Base-by-base conservation (phyloP, 371 early-diverging fungal species). In the Mortierella sp. region DNA sequence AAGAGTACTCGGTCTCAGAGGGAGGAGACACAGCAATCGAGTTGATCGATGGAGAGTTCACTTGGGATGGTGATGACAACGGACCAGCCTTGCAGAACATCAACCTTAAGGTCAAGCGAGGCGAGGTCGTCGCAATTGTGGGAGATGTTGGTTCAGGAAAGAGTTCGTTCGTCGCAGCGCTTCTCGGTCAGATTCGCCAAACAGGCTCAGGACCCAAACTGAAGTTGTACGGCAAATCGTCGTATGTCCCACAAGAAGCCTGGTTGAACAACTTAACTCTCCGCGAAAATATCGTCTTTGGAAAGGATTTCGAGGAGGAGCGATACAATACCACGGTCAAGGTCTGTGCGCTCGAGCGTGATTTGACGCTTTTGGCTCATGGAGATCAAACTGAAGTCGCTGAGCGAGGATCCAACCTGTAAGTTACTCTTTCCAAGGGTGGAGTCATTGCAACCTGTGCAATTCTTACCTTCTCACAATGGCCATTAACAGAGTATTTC, bases 321-420 rank as follows among this genome's bases (percentile, higher is more conserved):
- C 84, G 89, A 11, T 93, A 93, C 77, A 84, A 88, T 44, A 84
- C 89, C 41, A 89, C 90, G 14, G 65, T 93, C 56, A 83, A 89
- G 5, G 88, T 88, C 44, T 92, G 92, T 65, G 93, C 92, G 35
- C 83, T 93, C 21, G 89, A 89, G 65, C 79, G 92, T 5, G 97
- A 97, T 78, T 81, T 97, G 65, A 89, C 91, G 29, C 90, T 90
- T n/a, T 80, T 96, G 35, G 82, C 87, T 16, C 82, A 91, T 27
- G 96, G 96, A 55, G 96, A 97, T 82, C 60, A 88, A 88, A 97
- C 97, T 0, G 95, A 95, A 85, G 93, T 96, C 76, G 97, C 96
- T 49, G 96, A 96, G 81, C 91, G 93, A 56, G 97, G 96, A n/a
- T 88, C 94, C 44, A 93, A 93, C 48, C 83, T 96, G 46, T 94